Conservation (phyloP, 345 rosid genomes). For the Populus nigra region DNA sequence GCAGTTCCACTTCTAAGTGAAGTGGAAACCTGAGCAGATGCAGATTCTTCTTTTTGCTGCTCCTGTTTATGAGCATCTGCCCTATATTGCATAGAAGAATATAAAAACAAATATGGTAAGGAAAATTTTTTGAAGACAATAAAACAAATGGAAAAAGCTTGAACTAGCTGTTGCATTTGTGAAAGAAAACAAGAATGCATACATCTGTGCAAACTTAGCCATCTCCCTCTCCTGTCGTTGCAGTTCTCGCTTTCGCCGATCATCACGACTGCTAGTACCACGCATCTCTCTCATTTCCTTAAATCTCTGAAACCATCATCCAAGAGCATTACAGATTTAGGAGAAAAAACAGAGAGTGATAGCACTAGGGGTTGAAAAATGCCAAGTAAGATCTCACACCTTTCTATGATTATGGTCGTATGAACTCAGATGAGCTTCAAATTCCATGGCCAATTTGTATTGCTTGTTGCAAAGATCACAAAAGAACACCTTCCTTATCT, state of each 20-base stretch:
- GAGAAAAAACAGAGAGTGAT: not conserved
- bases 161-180: constrained; percentile 3
- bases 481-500: constrained; percentile 80
- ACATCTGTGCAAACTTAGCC: constrained; percentile 71
- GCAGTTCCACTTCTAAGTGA: constrained; percentile 36
- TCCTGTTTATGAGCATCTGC: constrained; percentile 72
- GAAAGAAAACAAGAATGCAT: constrained; percentile 7
- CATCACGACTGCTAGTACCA: constrained; percentile 83
- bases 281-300: constrained; percentile 98
- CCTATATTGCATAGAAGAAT: constrained; percentile 35
- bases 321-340: not conserved
- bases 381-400: constrained; percentile 38
- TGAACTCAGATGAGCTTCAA: constrained; percentile 92
- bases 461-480: constrained; percentile 98
- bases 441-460: constrained; percentile 93
- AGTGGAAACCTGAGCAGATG: constrained; percentile 34
- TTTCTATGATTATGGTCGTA: constrained; percentile 98
- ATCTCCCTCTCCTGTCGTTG: constrained; percentile 91
- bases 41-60: constrained; percentile 50
- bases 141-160: not conserved
- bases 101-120: not conserved
- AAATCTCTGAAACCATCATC: constrained; percentile 59
- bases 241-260: constrained; percentile 75
- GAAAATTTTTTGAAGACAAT: not conserved
- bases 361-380: not conserved